Conservation (phyloP, 495 filamentous ascomycete species). For the Podospora tetraspora region DNA sequence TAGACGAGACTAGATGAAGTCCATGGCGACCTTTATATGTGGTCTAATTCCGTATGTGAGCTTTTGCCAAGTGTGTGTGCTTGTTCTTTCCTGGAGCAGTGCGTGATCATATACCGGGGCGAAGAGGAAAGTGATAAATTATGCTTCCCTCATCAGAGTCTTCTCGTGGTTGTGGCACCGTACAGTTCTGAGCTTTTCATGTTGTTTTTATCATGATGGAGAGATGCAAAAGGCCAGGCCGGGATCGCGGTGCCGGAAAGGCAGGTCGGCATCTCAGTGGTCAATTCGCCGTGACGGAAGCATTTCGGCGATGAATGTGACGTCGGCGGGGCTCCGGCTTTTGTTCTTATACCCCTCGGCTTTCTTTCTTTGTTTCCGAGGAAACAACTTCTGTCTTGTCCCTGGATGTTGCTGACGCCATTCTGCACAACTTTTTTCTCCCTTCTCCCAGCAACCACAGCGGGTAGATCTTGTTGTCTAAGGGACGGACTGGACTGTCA, state of each 20-base stretch:
- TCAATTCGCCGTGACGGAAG: background rate
- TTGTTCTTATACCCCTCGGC: background rate
- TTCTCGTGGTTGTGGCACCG: no score
- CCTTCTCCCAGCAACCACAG: background rate
- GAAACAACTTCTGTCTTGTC: background rate
- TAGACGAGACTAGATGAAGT: background rate
- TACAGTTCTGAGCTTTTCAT: background rate
- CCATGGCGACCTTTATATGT: background rate
- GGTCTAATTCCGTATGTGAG: no score
- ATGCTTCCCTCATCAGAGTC: no score
- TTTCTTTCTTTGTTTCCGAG: background rate
- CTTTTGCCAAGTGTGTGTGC: background rate
- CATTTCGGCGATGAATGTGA: background rate
- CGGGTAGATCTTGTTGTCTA: background rate
- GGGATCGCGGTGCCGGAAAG: background rate
- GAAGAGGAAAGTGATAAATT: no score
- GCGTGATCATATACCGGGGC: no score
- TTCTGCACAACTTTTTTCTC: background rate
- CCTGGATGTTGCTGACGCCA: background rate
- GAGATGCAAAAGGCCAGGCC: background rate
- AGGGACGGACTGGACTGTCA: background rate
- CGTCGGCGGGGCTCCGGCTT: background rate
- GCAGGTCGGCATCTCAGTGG: background rate
- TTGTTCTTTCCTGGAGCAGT: no score
- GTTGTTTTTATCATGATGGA: background rate